Conservation (phyloP, 2,329 filamentous ascomycete genomes). For the Colletotrichum costaricense region DNA sequence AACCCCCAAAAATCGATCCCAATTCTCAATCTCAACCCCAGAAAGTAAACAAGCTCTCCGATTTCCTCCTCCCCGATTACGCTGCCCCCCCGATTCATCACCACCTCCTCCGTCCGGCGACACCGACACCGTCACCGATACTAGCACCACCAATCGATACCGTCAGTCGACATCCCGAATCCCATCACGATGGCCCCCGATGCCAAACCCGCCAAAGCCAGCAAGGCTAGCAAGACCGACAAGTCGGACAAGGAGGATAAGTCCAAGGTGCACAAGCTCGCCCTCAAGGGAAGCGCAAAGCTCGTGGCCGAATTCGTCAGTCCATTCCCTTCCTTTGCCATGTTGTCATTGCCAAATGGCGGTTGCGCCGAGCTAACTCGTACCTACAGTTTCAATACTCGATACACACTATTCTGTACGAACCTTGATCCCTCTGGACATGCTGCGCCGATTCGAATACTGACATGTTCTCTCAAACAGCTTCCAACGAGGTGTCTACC, state of each 20-base stretch:
- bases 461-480: conserved; percentile 53
- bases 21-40: background rate
- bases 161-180: no score
- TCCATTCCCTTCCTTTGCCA: conserved; percentile 37
- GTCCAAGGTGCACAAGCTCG: conserved; percentile 94
- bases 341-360: background rate
- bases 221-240: conserved; percentile 36
- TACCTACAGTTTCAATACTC: conserved; percentile 87
- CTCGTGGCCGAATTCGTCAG: conserved; percentile 95
- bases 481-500: conserved; percentile 88
- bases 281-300: conserved; percentile 85
- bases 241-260: conserved; percentile 61
- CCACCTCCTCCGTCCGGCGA: background rate
- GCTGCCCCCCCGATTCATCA: background rate
- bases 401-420: conserved; percentile 94
- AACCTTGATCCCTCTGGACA: fast-evolving
- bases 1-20: conserved; percentile 11
- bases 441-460: background rate
- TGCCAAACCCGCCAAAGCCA: conserved; percentile 8
- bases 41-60: conserved; percentile 30
- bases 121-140: background rate
- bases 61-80: background rate
- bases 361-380: conserved; percentile 35
- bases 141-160: background rate
- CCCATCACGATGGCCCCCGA: conserved; percentile 17